Evolutionary conservation across 225 moss, liverwort and hornwort species (phyloP).

Genomic region (Takakia lepidozioides): DNA sequence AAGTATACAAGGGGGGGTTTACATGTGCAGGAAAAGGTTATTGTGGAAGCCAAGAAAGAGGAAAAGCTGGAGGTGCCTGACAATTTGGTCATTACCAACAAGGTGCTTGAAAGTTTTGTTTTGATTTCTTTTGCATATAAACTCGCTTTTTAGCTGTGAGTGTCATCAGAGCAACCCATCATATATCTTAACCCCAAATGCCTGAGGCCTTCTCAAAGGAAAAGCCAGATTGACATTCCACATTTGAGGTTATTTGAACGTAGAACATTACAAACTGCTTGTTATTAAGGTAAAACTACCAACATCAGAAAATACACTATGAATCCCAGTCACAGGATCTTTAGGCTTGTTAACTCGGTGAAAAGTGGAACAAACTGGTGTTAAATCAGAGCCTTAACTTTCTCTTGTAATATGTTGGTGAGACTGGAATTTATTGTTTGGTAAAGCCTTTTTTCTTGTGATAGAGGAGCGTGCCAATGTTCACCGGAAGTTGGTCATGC

Average conservation of each 20-base stretch:
- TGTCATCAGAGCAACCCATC: not conserved
- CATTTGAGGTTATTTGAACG: not conserved
- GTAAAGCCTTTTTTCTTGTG: no score
- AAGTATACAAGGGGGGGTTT: no score
- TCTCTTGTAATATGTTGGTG: no score
- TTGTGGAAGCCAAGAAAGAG: slow-evolving; percentile 51
- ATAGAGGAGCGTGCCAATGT: not conserved
- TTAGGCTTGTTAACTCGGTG: no score
- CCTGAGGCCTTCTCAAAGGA: not conserved
- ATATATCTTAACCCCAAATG: not conserved
- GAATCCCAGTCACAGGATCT: no score
- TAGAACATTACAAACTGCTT: no score
- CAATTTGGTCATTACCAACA: slow-evolving; percentile 44
- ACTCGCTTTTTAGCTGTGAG: not conserved
- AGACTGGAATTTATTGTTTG: no score
- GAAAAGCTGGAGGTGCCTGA: slow-evolving; percentile 73
- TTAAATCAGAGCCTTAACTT: no score
- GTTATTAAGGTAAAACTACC: no score
- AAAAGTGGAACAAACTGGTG: no score
- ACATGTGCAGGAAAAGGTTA: slow-evolving; percentile 64
- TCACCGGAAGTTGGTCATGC: not conserved
- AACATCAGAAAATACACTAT: no score
- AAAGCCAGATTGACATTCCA: not conserved
- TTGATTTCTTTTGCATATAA: not conserved
- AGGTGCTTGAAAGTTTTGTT: slow-evolving; percentile 16